Base-by-base conservation (phyloP, 1,284 basidiomycete genomes). In the Trametes versicolor region DNA sequence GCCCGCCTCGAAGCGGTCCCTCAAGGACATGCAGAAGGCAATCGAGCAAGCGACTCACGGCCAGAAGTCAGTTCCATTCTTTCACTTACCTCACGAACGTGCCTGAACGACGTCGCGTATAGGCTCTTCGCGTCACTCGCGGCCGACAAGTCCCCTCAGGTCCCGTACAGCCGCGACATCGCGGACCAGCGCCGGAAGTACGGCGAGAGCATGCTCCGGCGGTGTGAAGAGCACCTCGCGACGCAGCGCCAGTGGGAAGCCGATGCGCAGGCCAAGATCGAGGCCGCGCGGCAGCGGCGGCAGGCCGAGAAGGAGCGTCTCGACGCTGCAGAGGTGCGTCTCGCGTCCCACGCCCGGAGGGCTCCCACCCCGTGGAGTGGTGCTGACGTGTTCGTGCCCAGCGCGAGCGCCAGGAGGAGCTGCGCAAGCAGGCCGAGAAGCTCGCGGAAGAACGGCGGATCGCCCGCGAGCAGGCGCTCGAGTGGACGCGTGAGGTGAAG, bases 131-230 rank as follows among this genome's bases (percentile, higher is more conserved):
- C 87, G 10, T 88, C 91, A 0, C 83, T 98, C 12, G 93, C 94
- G 0, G 85, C 86, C 15, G 94, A 96, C 71, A 85, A 85, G 64
- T 85, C 90, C 0, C 76, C 85, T 0, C 80, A 84, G 47, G 83
- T 96, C n/a, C 94, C 95, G 0, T 98, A 97, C 77, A 93, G 85
- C 71, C 83, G 86, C 8, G 95, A 97, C 56, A 85, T 97, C 53
- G 95, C 95, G 0, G 92, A 96, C 72, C 93, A 97, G 72, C 88
- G 96, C 62, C 85, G 89, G 49, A 91, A 92, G 74, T 98, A 97
- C 72, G 94, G 95, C 29, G 91, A 95, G 64, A 91, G 86, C 74
- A 88, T 98, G 81, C 77, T 97, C 56, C 84, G 92, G 59, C 88
- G 88, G 64, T 90, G 88, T 1, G 93, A 94, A 15, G 93, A 94